A percentile compares a stretch with the other conserved stretches of the same genome.
Evolutionary conservation across 305 asterid species (phyloP).

Genomic region (Fraxinus greggii): DNA sequence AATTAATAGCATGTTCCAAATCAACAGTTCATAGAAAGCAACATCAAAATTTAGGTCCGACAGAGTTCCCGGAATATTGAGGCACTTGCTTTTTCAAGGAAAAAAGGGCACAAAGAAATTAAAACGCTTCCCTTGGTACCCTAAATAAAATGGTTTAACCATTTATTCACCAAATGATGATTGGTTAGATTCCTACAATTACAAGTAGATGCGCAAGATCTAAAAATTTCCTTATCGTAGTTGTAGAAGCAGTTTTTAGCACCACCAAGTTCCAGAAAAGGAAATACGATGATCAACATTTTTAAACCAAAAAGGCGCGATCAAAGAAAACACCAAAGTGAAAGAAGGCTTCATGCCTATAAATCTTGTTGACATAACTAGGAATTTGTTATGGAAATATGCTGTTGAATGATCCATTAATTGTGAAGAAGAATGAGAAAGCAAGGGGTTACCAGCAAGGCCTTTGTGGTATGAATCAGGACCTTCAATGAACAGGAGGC

Average conservation of each 20-base stretch:
- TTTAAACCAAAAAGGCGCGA: not conserved
- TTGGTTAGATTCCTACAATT: not conserved
- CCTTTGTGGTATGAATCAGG: slow-evolving; percentile 83
- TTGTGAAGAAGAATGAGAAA: not conserved
- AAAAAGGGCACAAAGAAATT: not conserved
- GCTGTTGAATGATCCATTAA: not conserved
- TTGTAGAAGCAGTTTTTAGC: not conserved
- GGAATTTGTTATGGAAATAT: not conserved
- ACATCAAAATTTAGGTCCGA: not conserved
- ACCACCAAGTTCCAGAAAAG: not conserved
- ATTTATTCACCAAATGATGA: not conserved
- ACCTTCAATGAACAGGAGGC: slow-evolving; percentile 77
- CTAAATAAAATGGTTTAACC: not conserved
- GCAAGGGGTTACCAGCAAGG: slow-evolving; percentile 55
- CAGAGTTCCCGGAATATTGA: not conserved
- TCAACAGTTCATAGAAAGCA: not conserved
- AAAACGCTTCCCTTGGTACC: not conserved
- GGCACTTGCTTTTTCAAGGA: not conserved
- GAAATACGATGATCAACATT: not conserved
- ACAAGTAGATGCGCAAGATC: not conserved
- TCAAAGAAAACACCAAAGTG: not conserved
- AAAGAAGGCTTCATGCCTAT: not conserved
- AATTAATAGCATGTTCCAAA: not conserved
- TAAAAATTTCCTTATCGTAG: not conserved
- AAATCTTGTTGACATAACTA: not conserved